Conservation (phyloP, 2,329 filamentous ascomycete genomes). For the Diplodia mutila region DNA sequence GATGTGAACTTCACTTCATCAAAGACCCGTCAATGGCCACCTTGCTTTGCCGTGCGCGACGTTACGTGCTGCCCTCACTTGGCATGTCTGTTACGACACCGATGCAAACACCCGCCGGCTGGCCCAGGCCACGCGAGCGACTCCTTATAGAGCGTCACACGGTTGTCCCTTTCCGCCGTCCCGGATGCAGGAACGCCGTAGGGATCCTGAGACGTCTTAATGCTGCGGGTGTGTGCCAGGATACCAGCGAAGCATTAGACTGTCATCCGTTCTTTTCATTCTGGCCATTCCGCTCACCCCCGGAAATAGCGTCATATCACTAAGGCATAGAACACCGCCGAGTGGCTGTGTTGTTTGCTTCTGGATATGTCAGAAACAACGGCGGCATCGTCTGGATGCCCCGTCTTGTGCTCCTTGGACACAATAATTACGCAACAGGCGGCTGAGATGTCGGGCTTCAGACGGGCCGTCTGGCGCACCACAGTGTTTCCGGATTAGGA, state of each 20-base stretch:
- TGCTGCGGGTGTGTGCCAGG: not conserved
- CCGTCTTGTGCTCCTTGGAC: not conserved
- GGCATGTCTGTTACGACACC: not conserved
- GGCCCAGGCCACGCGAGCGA: constrained; percentile 3
- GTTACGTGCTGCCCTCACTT: constrained; percentile 11
- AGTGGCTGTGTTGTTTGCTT: constrained; percentile 10
- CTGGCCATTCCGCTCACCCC: not conserved
- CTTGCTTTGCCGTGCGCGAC: not conserved
- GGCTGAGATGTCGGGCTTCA: not conserved
- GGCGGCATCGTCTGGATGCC: not conserved
- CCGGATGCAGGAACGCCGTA: constrained; percentile 15
- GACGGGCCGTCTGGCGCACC: not conserved
- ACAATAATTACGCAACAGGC: not conserved
- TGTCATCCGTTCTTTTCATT: not conserved
- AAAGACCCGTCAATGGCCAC: not conserved
- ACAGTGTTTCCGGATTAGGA: constrained; percentile 2
- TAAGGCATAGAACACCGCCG: not conserved
- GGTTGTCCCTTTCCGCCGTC: not conserved
- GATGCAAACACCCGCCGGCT: constrained; percentile 19
- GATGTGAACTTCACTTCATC: not conserved
- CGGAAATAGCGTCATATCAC: not conserved
- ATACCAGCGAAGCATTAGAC: not conserved
- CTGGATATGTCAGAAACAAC: not conserved
- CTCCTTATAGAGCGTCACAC: constrained; percentile 8
- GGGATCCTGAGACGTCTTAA: not conserved